These are phyloP conservation scores for Vitis hybrid DNA, from an alignment of 177 flowering plant genomes.

Conservation along the genomic window DNA sequence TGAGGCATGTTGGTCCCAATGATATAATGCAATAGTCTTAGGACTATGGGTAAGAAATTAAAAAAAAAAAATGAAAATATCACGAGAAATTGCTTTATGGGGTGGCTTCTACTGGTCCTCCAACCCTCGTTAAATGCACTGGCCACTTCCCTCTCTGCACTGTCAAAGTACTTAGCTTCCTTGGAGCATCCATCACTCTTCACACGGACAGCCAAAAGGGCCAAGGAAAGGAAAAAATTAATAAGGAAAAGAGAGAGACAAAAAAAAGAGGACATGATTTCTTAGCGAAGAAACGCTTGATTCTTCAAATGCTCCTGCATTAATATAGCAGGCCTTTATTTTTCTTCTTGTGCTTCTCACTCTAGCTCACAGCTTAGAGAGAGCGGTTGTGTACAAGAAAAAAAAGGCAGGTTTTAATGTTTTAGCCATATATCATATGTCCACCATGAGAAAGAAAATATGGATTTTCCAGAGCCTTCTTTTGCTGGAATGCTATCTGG, in stretches of 20 bases:
- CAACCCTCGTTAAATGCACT: too few species aligned
- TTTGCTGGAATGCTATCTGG: constrained; percentile 26
- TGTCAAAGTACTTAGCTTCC: too few species aligned
- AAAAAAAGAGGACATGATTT: constrained; percentile 11
- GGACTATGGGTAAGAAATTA: too few species aligned
- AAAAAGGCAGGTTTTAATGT: not conserved
- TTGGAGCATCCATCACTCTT: too few species aligned
- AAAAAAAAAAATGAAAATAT: too few species aligned
- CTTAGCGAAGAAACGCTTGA: constrained; percentile 15
- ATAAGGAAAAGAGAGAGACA: not conserved
- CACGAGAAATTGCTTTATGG: too few species aligned
- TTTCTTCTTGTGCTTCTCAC: not conserved
- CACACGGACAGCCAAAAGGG: too few species aligned
- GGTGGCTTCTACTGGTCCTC: too few species aligned
- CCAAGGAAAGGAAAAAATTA: too few species aligned
- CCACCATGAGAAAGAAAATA: constrained; percentile 23
- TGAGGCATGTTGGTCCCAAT: too few species aligned
- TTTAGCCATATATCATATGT: not conserved
- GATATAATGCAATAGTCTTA: too few species aligned
- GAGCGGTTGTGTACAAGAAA: not conserved
- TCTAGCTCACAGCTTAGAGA: not conserved
- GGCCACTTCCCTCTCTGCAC: too few species aligned
- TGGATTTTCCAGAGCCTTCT: constrained; percentile 25
- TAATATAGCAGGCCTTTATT: not conserved
- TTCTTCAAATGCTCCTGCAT: constrained; percentile 10